phyloP scores from a whole-genome alignment of 768 basidiomycete genomes.

The Rhizopogon sp. region DNA sequence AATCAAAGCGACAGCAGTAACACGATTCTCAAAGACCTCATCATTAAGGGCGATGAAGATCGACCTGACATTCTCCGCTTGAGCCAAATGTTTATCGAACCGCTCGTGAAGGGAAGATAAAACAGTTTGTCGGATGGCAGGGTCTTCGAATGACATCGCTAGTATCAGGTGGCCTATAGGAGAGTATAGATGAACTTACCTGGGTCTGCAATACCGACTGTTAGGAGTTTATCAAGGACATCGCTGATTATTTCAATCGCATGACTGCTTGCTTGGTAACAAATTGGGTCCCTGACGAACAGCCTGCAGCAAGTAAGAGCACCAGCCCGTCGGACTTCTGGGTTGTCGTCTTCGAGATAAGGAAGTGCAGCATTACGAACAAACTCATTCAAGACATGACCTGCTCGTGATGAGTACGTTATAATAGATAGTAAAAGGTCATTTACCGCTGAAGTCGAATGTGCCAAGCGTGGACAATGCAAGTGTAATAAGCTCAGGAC shows the following conservation, averaged over 20 bases:
- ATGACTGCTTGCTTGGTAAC: conserved; percentile 92
- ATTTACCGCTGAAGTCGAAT: conserved; percentile 89
- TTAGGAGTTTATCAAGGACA: conserved; percentile 93
- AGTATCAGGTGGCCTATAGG: conserved; percentile 2
- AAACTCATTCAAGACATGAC: conserved; percentile 93
- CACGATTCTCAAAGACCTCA: conserved; percentile 90
- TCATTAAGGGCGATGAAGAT: conserved; percentile 97
- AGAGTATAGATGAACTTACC: conserved; percentile 40
- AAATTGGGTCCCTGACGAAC: conserved; percentile 93
- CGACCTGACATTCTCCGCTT: conserved; percentile 97
- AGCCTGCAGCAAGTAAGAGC: conserved; percentile 89
- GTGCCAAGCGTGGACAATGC: conserved; percentile 83
- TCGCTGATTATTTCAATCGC: conserved; percentile 97
- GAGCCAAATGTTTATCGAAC: conserved; percentile 95
- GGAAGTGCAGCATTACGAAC: conserved; percentile 88
- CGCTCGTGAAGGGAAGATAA: conserved; percentile 83
- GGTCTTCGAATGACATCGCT: conserved; percentile 35
- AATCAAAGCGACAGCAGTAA: conserved; percentile 86
- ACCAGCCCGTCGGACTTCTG: conserved; percentile 84
- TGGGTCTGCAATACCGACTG: conserved; percentile 94
- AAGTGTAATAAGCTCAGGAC: conserved; percentile 65
- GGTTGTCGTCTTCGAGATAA: conserved; percentile 88
- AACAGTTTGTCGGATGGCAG: conserved; percentile 81
- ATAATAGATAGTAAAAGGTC: neutral
- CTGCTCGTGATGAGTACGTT: conserved; percentile 29